Base-by-base conservation (phyloP, 208 protist genomes). In the Crithidia brevicula region DNA sequence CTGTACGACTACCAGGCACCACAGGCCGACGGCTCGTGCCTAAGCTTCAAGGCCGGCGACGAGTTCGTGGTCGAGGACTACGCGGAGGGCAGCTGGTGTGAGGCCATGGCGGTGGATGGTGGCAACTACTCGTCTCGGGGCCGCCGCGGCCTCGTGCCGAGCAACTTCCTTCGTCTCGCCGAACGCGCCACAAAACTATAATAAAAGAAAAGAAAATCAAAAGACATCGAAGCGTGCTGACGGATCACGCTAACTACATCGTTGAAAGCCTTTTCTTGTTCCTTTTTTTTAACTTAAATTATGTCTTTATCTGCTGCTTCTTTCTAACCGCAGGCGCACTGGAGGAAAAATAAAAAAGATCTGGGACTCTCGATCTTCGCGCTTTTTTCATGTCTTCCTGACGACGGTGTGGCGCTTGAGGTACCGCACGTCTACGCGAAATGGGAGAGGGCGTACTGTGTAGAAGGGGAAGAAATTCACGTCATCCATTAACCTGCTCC, bases 21-120 rank as follows among this genome's bases (percentile, higher is more conserved):
- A n/a, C 54, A 58, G 20, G 72, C 74, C 2, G 72, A 72, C 34
- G 79, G 79, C 10, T 70, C 75, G n/a, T 87, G 75, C 57, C 69
- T 88, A 58, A 81, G 71, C 51, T 94, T 94, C 72, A 87, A 85
- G 49, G 79, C 83, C 0, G 89, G 89, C n/a, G 89, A 94, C 70
- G 76, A 88, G 67, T 94, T 94, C 60, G 52, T 94, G 4, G 80
- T 94, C 33, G 77, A 89, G 43, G 79, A 94, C 40, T 94, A 89
- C 61, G 77, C 56, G 5, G 74, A 90, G 51, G 83, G 74, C 28
- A 72, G 65, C 30, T 94, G 89, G 89, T 94, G 89, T 65, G 77
- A 88, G 43, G 89, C 89, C 1, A 67, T 68, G 46, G 30, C 54
- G 7, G 52, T 87, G 13, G 62, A 75, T 15, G 63, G 40, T 18